These are phyloP conservation scores for Suillus discolor DNA, from an alignment of 768 basidiomycete species.

Conservation along the genomic window DNA sequence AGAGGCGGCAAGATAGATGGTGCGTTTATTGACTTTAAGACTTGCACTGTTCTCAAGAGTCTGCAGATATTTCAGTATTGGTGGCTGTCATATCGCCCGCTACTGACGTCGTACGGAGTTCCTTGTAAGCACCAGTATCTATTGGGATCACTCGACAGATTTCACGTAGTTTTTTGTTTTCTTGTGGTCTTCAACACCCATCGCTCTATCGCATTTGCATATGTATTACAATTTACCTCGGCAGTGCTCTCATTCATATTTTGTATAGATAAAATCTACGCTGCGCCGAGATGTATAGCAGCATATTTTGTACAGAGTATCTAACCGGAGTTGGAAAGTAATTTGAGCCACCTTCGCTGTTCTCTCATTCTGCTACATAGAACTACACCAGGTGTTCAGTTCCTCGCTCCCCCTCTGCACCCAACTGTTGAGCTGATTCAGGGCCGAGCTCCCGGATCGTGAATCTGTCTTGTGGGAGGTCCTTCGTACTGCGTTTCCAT, in stretches of 20 bases:
- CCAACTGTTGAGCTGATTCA: neutral
- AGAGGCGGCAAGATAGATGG: slow-evolving; percentile 87
- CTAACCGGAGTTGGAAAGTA: neutral
- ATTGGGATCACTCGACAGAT: neutral
- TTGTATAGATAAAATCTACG: neutral
- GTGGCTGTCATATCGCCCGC: slow-evolving; percentile 65
- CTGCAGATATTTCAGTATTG: slow-evolving; percentile 63
- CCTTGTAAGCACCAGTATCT: neutral
- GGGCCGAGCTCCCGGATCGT: neutral
- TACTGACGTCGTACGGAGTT: slow-evolving; percentile 24
- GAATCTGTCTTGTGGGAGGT: neutral
- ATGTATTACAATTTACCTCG: neutral
- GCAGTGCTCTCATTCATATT: neutral
- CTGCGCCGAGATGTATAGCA: neutral
- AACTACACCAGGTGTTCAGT: neutral
- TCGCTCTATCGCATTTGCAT: slow-evolving; percentile 1
- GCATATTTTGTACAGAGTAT: neutral
- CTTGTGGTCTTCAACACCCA: neutral
- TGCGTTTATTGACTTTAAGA: slow-evolving; percentile 30
- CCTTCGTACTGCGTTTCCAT: neutral
- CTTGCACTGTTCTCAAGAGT: slow-evolving; percentile 5
- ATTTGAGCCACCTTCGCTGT: neutral
- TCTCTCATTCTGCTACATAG: neutral
- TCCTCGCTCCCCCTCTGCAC: neutral
- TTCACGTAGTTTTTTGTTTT: neutral